Conservation (phyloP, 768 basidiomycete genomes). For the Mycena belliarum region DNA sequence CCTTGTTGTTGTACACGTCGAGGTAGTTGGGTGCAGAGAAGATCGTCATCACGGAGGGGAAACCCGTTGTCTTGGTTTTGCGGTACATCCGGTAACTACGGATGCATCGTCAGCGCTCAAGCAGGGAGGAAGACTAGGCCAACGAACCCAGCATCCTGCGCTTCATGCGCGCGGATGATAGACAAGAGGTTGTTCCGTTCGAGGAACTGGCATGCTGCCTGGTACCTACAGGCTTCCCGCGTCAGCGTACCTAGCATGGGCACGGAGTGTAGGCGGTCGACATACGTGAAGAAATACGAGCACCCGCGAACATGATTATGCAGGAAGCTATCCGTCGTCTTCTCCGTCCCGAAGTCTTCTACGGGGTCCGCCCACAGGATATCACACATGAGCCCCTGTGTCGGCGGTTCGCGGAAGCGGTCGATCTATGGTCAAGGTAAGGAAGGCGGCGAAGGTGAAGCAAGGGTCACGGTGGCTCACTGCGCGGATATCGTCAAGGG, state of each 20-base stretch:
- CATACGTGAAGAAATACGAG: slow-evolving; percentile 83
- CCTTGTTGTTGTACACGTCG: slow-evolving; percentile 99
- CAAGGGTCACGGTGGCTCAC: slow-evolving; percentile 50
- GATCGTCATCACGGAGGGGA: slow-evolving; percentile 99
- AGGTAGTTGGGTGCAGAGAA: slow-evolving; percentile 98
- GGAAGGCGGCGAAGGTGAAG: background rate
- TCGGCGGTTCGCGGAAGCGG: slow-evolving; percentile 97
- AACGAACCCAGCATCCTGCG: slow-evolving; percentile 93
- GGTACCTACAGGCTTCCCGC: slow-evolving; percentile 58
- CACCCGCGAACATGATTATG: slow-evolving; percentile 98
- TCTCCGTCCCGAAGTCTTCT: slow-evolving; percentile 96
- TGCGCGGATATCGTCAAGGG: slow-evolving; percentile 89
- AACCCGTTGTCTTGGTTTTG: slow-evolving; percentile 96
- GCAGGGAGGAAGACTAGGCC: background rate
- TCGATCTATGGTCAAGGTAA: slow-evolving; percentile 66
- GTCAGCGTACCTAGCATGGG: background rate
- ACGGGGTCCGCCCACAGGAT: slow-evolving; percentile 98
- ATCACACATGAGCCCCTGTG: slow-evolving; percentile 97
- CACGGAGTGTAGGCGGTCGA: background rate
- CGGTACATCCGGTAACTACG: slow-evolving; percentile 95
- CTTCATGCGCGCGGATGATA: slow-evolving; percentile 97
- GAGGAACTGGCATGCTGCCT: slow-evolving; percentile 95
- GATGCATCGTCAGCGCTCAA: background rate
- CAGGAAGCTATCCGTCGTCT: slow-evolving; percentile 84
- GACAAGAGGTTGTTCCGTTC: slow-evolving; percentile 96